Evolutionary conservation across 768 basidiomycete genomes (phyloP).

Genomic region (Lyophyllum shimeji): DNA sequence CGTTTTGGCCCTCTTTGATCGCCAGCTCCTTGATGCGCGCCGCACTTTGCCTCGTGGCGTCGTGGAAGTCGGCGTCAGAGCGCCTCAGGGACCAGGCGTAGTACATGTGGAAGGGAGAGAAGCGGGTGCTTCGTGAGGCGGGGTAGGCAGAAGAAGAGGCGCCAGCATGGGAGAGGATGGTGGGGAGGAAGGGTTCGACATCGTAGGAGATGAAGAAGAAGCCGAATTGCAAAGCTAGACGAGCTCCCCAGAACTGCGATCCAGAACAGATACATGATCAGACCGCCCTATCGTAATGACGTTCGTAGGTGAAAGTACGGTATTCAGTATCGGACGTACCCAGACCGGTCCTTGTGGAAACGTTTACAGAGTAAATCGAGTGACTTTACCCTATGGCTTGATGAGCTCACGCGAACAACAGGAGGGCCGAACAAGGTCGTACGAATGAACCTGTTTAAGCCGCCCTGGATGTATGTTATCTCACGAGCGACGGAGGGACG

Average conservation of each 20-base stretch:
- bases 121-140: conserved; percentile 32
- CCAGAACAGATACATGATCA: conserved; percentile 29
- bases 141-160: conserved; percentile 45
- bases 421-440: not conserved
- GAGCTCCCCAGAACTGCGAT: conserved; percentile 44
- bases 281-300: conserved; percentile 43
- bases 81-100: conserved; percentile 40
- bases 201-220: conserved; percentile 43
- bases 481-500: not conserved
- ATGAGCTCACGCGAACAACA: not conserved
- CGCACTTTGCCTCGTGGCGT: conserved; percentile 38
- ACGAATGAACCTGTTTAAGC: conserved; percentile 61
- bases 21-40: conserved; percentile 39
- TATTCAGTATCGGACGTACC: conserved; percentile 34
- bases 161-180: conserved; percentile 35
- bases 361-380: conserved; percentile 52
- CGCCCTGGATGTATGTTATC: conserved; percentile 39
- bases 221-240: conserved; percentile 25
- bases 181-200: conserved; percentile 50
- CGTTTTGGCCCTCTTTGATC: conserved; percentile 36
- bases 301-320: not conserved
- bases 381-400: conserved; percentile 51
- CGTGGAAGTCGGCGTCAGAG: conserved; percentile 39
- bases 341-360: conserved; percentile 58
- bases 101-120: conserved; percentile 47